Percentiles rank a stretch among this genome's conserved stretches.
Conservation (phyloP, 2,329 filamentous ascomycete species). For the Claviceps cyperi region DNA sequence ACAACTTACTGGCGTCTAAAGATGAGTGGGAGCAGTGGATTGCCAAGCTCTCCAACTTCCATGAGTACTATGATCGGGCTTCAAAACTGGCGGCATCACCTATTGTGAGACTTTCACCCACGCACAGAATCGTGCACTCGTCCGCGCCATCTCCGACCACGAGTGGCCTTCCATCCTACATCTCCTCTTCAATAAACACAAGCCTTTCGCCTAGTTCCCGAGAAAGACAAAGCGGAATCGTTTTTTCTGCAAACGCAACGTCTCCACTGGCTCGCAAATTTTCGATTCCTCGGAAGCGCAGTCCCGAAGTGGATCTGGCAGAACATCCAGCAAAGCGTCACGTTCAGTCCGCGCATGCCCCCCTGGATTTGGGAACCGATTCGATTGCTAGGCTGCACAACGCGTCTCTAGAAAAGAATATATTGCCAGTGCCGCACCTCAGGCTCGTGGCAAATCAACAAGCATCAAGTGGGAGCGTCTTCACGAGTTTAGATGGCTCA, state of each 20-base stretch:
- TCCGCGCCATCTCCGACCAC: constrained; percentile 36
- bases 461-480: constrained; percentile 24
- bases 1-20: constrained; percentile 76
- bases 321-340: constrained; percentile 43
- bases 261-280: constrained; percentile 36
- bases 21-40: constrained; percentile 84
- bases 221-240: constrained; percentile 24
- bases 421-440: constrained; percentile 59
- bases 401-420: constrained; percentile 15
- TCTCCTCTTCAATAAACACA: constrained; percentile 20
- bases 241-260: constrained; percentile 24
- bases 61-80: constrained; percentile 66
- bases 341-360: constrained; percentile 12
- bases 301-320: constrained; percentile 31
- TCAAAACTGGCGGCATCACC: constrained; percentile 29
- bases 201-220: constrained; percentile 27
- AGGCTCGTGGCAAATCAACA: constrained; percentile 41
- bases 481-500: constrained; percentile 25
- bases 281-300: constrained; percentile 34
- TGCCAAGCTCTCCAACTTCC: constrained; percentile 65
- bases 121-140: constrained; percentile 24
- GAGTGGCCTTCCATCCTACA: constrained; percentile 19
- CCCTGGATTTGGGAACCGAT: constrained; percentile 5
- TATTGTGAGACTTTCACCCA: constrained; percentile 26
- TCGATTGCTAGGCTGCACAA: constrained; percentile 10